Percentiles rank a stretch among this genome's conserved stretches.
phyloP scores from a whole-genome alignment of 495 filamentous ascomycete species.

The Penicillium crystallinum region DNA sequence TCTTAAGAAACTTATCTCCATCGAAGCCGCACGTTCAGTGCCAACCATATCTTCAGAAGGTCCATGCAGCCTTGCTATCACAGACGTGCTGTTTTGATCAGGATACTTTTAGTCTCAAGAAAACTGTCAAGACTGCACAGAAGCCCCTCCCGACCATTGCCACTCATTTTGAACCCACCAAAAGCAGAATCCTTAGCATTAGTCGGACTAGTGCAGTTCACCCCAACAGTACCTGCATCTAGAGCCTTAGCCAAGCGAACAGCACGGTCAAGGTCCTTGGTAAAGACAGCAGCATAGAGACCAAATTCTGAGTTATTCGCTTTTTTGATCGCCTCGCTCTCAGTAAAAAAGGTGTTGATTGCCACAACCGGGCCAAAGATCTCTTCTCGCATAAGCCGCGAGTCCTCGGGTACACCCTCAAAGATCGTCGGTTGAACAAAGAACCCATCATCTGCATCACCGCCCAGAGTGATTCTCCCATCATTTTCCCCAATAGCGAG shows the following conservation, averaged over 20 bases:
- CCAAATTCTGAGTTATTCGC: slow-evolving; percentile 85
- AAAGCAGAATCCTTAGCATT: slow-evolving; percentile 63
- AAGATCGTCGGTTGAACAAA: slow-evolving; percentile 71
- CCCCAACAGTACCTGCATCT: slow-evolving; percentile 66
- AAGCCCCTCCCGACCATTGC: slow-evolving; percentile 66
- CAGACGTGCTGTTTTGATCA: slow-evolving; percentile 19
- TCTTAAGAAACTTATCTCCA: background rate
- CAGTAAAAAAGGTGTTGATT: slow-evolving; percentile 71
- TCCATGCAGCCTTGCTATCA: background rate
- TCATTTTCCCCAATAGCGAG: slow-evolving; percentile 71
- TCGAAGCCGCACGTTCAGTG: background rate
- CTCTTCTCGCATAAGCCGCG: slow-evolving; percentile 62
- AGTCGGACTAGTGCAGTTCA: slow-evolving; percentile 69
- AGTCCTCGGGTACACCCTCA: slow-evolving; percentile 58
- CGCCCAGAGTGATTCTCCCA: slow-evolving; percentile 66
- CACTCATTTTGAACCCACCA: slow-evolving; percentile 88
- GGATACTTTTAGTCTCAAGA: slow-evolving; percentile 45
- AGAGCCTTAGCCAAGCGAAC: slow-evolving; percentile 29
- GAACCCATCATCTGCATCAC: slow-evolving; percentile 55
- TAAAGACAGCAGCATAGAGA: slow-evolving; percentile 77
- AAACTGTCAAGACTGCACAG: slow-evolving; percentile 44
- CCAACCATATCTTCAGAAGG: background rate
- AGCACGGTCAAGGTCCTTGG: slow-evolving; percentile 60
- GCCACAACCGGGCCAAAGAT: slow-evolving; percentile 87
- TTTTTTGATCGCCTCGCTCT: slow-evolving; percentile 71